phyloP scores from a whole-genome alignment of 108 stramenopile genomes.

The Cyclotella baltica region DNA sequence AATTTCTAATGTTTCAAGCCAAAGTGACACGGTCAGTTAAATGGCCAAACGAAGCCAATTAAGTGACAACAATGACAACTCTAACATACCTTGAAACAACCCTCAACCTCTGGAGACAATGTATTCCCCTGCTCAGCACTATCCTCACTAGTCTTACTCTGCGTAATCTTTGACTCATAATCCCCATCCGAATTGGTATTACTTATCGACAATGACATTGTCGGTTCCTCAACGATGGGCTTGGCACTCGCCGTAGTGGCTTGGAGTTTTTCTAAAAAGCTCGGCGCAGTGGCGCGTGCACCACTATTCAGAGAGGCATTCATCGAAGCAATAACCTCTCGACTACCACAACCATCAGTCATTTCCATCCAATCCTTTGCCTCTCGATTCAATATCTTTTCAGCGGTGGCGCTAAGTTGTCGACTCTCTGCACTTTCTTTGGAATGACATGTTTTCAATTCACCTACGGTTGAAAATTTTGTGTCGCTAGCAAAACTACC shows the following conservation, averaged over 20 bases:
- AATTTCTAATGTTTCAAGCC: slow-evolving; percentile 5
- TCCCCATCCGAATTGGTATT: not conserved
- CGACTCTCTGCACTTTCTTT: not conserved
- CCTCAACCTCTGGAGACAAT: slow-evolving; percentile 1
- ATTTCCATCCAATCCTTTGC: slow-evolving; percentile 15
- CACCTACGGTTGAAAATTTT: not conserved
- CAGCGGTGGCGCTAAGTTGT: not conserved
- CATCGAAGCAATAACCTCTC: not conserved
- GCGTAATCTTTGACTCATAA: not conserved
- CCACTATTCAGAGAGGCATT: not conserved
- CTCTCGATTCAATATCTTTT: slow-evolving; percentile 1
- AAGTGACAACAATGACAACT: not conserved
- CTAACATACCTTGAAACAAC: slow-evolving; percentile 26
- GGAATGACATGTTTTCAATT: not conserved
- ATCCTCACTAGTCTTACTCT: not conserved
- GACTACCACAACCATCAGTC: not conserved
- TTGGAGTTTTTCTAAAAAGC: not conserved
- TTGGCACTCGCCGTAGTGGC: not conserved
- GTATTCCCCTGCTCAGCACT: not conserved
- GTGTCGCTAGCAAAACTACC: not conserved
- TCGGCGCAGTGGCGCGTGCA: not conserved
- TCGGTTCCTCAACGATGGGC: no score
- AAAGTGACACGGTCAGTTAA: not conserved
- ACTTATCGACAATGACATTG: no score
- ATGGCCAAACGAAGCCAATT: not conserved